Conservation (phyloP, 192 early-diverging fungal species). For the Podila epigama region DNA sequence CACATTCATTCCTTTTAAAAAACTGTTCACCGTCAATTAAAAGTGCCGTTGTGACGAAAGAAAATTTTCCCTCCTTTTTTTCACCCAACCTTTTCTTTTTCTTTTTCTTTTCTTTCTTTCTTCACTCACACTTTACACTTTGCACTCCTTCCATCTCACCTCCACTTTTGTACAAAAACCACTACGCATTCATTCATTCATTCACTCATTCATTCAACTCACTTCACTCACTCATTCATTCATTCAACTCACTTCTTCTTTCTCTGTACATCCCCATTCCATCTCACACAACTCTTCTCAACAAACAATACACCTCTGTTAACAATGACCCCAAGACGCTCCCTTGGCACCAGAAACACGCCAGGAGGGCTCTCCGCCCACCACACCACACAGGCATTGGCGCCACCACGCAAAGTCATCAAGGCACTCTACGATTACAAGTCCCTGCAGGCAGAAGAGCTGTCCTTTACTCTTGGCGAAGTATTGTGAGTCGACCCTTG, state of each 20-base stretch:
- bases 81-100: constrained; percentile 4
- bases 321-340: constrained; percentile 42
- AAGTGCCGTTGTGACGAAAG: constrained; percentile 4
- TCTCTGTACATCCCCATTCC: background rate
- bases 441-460: constrained; percentile 60
- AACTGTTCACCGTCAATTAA: too few species aligned
- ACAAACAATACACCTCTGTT: background rate
- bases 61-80: constrained; percentile 11
- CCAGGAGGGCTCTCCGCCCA: constrained; percentile 25
- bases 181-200: background rate
- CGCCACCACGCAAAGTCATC: constrained; percentile 72
- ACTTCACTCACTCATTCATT: background rate
- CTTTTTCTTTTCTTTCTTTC: background rate
- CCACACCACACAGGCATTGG: constrained; percentile 6
- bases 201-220: background rate
- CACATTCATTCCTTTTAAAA: background rate
- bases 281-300: background rate
- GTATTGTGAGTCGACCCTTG: constrained; percentile 60
- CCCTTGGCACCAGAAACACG: constrained; percentile 23
- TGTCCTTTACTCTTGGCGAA: constrained; percentile 75
- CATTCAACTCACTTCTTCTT: background rate
- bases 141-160: constrained; percentile 3
- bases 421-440: constrained; percentile 74
- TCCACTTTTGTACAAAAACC: background rate
- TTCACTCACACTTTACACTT: background rate